Percentiles rank a stretch among this genome's conserved stretches.
Conservation (phyloP, 1,284 basidiomycete genomes). For the Salmacisia buchloeana region DNA sequence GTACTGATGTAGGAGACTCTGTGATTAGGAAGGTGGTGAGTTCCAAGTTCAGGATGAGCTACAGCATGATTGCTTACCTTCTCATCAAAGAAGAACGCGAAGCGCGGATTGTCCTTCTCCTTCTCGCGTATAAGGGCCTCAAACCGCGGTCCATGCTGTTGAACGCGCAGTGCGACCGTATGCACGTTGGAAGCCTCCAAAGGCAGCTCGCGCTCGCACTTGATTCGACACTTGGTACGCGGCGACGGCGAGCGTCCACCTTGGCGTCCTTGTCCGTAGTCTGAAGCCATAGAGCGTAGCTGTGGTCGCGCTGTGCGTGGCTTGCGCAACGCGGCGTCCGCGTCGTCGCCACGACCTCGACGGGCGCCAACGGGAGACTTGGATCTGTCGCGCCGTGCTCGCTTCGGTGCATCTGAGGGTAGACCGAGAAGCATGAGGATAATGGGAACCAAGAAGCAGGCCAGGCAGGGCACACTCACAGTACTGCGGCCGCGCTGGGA, state of each 20-base stretch:
- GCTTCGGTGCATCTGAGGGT: constrained; percentile 8
- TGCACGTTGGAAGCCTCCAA: constrained; percentile 27
- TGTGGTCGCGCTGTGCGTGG: constrained; percentile 4
- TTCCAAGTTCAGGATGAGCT: background rate
- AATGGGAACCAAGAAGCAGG: background rate
- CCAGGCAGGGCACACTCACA: constrained; percentile 57
- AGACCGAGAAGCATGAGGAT: background rate
- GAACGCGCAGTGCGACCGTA: constrained; percentile 76
- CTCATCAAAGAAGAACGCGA: constrained; percentile 64
- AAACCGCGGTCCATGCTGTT: constrained; percentile 71
- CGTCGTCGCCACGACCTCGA: background rate
- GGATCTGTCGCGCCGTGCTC: constrained; percentile 3
- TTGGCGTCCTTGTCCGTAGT: background rate
- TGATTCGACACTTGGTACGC: background rate
- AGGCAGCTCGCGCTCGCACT: background rate
- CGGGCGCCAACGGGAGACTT: background rate
- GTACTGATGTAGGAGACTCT: constrained; percentile 75
- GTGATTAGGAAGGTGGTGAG: background rate
- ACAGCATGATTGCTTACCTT: constrained; percentile 1
- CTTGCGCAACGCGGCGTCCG: background rate
- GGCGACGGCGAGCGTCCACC: background rate
- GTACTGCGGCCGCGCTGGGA: constrained; percentile 71
- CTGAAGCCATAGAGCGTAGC: too few relatives aligned
- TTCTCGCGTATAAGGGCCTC: constrained; percentile 69
- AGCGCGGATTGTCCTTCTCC: constrained; percentile 74